phyloP scores from a whole-genome alignment of 2,329 filamentous ascomycete species.

The Fusarium zealandicum region DNA sequence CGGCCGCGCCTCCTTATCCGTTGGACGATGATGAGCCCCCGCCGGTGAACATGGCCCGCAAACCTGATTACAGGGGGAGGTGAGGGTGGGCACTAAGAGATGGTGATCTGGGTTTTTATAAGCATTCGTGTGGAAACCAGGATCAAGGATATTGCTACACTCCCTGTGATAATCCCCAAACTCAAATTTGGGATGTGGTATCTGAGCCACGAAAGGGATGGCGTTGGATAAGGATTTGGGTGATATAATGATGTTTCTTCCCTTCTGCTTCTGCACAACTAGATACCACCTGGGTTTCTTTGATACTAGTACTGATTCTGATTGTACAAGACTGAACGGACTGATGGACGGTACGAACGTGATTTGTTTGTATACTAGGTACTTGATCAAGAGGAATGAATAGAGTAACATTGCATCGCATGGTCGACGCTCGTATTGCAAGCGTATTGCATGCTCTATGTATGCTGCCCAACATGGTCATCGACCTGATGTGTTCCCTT shows the following conservation, averaged over 20 bases:
- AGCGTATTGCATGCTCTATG: too few relatives aligned
- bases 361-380: conserved; percentile 6
- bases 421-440: too few relatives aligned
- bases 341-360: conserved; percentile 10
- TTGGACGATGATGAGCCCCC: conserved; percentile 82
- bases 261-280: conserved; percentile 32
- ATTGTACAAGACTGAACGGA: conserved; percentile 13
- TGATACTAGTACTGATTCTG: conserved; percentile 16
- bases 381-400: conserved; percentile 3
- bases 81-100: conserved; percentile 5
- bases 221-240: conserved; percentile 20
- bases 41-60: conserved; percentile 82
- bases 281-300: conserved; percentile 36
- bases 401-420: too few relatives aligned
- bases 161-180: not conserved
- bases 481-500: too few relatives aligned
- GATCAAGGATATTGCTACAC: not conserved
- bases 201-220: conserved; percentile 13
- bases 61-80: conserved; percentile 73
- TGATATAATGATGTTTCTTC: conserved; percentile 7
- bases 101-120: not conserved
- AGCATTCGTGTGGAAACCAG: too few relatives aligned
- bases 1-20: conserved; percentile 74
- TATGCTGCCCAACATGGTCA: too few relatives aligned
- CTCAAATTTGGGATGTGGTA: conserved; percentile 2